A percentile compares a stretch with the other conserved stretches of the same genome.
Conservation (phyloP, 306 rosid genomes). For the Hippophae gyantsensis region DNA sequence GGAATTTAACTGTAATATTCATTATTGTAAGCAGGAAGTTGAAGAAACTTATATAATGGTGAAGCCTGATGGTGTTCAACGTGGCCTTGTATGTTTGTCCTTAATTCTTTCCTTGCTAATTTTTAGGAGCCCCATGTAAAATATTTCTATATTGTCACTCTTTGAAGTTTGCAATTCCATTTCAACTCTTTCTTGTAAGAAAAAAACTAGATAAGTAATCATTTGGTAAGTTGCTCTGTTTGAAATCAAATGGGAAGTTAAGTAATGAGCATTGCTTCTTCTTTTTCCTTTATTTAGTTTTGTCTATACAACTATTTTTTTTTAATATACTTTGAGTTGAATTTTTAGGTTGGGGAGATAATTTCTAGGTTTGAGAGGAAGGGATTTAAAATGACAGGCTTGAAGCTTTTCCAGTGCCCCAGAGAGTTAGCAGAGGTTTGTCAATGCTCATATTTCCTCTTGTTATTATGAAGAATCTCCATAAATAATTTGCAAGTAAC, state of each 20-base stretch:
- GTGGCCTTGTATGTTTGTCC: slow-evolving; percentile 62
- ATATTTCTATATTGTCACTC: background rate
- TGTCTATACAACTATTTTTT: too few relatives aligned
- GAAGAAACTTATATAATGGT: slow-evolving; percentile 91
- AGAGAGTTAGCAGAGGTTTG: slow-evolving; percentile 88
- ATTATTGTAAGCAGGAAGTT: slow-evolving; percentile 49
- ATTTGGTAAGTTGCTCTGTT: background rate
- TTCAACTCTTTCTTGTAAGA: too few relatives aligned
- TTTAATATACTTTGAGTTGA: slow-evolving; percentile 9
- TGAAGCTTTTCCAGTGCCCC: slow-evolving; percentile 90
- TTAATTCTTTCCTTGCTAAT: slow-evolving; percentile 7
- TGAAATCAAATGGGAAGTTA: background rate
- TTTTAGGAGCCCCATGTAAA: background rate
- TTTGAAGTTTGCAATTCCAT: too few relatives aligned
- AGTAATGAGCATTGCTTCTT: background rate
- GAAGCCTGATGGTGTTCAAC: slow-evolving; percentile 97
- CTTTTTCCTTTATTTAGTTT: too few relatives aligned
- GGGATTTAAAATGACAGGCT: slow-evolving; percentile 85
- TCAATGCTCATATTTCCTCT: slow-evolving; percentile 15
- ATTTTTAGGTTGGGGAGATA: slow-evolving; percentile 84
- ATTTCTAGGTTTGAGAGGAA: slow-evolving; percentile 91
- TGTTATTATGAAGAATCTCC: slow-evolving; percentile 6
- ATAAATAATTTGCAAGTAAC: background rate
- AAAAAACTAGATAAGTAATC: background rate
- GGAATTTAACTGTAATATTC: slow-evolving; percentile 1